Conservation (phyloP, 495 filamentous ascomycete species). For the Glarea lozoyensis region DNA sequence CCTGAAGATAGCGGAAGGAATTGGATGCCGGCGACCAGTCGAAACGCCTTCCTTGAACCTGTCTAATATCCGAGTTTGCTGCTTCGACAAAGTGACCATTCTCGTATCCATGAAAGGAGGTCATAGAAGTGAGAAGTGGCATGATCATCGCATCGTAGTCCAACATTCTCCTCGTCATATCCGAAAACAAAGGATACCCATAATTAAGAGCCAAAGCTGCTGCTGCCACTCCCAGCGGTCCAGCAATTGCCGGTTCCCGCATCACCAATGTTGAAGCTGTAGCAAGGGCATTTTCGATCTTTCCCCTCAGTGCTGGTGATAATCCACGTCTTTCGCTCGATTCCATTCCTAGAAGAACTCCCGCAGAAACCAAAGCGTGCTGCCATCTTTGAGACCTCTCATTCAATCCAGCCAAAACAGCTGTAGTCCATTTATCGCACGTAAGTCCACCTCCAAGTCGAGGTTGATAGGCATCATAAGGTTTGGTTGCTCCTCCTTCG, state of each 20-base stretch:
- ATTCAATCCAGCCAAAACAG: slow-evolving; percentile 76
- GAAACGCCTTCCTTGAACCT: slow-evolving; percentile 53
- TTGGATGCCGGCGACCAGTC: slow-evolving; percentile 57
- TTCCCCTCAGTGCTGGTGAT: slow-evolving; percentile 52
- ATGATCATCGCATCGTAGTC: slow-evolving; percentile 73
- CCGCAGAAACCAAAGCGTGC: slow-evolving; percentile 72
- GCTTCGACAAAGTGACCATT: slow-evolving; percentile 72
- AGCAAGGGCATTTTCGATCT: slow-evolving; percentile 67
- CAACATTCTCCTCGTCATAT: slow-evolving; percentile 42
- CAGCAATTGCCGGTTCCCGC: slow-evolving; percentile 34
- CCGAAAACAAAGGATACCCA: slow-evolving; percentile 64
- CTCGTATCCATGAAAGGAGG: slow-evolving; percentile 64
- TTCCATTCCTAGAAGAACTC: slow-evolving; percentile 76
- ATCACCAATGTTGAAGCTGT: slow-evolving; percentile 73
- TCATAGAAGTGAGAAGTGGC: slow-evolving; percentile 56
- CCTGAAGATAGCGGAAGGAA: slow-evolving; percentile 47
- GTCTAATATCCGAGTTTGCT: slow-evolving; percentile 66
- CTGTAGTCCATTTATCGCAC: slow-evolving; percentile 74
- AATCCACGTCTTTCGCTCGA: slow-evolving; percentile 55
- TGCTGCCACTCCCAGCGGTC: slow-evolving; percentile 46
- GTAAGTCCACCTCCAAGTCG: slow-evolving; percentile 38
- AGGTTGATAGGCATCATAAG: slow-evolving; percentile 21
- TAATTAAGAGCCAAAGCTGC: slow-evolving; percentile 71
- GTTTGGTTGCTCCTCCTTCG: slow-evolving; percentile 24
- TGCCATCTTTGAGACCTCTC: slow-evolving; percentile 80